A percentile compares a stretch with the other conserved stretches of the same genome.
Evolutionary conservation across 805 yeast genomes (phyloP).

Genomic region (Starmerella davenportii): DNA sequence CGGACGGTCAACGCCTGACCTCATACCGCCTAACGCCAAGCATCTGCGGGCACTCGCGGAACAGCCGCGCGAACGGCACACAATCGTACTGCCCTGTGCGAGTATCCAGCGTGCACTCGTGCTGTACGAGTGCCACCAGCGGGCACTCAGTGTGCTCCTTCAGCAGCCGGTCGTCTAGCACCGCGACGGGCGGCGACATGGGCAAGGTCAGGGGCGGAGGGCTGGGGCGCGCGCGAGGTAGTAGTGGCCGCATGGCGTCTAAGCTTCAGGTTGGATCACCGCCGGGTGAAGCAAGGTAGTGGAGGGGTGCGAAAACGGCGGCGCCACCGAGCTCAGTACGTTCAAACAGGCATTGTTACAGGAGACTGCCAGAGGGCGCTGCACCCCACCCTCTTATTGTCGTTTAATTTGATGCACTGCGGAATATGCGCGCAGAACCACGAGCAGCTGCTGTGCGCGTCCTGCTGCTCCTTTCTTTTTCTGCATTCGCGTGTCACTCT

Average conservation of each 20-base stretch:
- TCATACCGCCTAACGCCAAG: conserved; percentile 8
- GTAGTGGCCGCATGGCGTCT: no score
- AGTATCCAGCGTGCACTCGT: conserved; percentile 8
- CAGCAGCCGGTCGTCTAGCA: conserved; percentile 4
- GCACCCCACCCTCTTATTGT: no score
- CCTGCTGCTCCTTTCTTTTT: conserved; percentile 14
- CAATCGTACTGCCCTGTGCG: conserved; percentile 3
- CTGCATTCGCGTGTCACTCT: conserved; percentile 16
- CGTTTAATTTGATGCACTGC: no score
- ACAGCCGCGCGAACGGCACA: conserved; percentile 6
- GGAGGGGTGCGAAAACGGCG: no score
- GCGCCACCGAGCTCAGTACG: no score
- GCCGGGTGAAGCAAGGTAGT: no score
- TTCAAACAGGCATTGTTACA: no score
- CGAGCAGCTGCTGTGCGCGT: no score
- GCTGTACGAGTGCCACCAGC: conserved; percentile 7
- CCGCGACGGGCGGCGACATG: conserved; percentile 14
- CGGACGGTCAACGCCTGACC: conserved; percentile 4
- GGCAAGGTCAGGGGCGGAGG: neutral
- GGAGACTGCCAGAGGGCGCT: no score
- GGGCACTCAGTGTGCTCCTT: conserved; percentile 10
- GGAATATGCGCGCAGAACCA: no score
- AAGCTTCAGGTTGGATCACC: no score
- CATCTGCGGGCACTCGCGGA: conserved; percentile 7
- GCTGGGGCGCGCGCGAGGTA: no score